Conservation (phyloP, 805 yeast genomes). For the Lipomyces sp. region DNA sequence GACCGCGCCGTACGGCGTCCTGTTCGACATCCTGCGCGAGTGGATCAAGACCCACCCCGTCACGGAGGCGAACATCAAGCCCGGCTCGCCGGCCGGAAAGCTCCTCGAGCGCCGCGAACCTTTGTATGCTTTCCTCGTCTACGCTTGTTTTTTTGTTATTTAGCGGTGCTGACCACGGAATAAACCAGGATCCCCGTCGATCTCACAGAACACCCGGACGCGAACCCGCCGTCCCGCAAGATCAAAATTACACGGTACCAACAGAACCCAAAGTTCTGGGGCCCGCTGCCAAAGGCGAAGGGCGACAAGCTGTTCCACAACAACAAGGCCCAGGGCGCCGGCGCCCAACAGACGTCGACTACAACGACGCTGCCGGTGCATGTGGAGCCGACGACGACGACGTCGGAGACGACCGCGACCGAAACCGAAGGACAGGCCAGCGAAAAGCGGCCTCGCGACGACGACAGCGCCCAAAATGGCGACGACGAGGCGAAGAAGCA, state of each 20-base stretch:
- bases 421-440: no score
- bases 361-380: neutral
- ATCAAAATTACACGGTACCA: conserved; percentile 84
- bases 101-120: conserved; percentile 33
- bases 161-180: conserved; percentile 23
- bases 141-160: neutral
- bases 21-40: conserved; percentile 68
- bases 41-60: conserved; percentile 52
- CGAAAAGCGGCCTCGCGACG: no score
- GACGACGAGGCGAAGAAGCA: no score
- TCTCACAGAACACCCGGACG: conserved; percentile 58
- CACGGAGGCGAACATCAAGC: conserved; percentile 36
- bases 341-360: no score
- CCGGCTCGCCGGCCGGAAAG: conserved; percentile 37
- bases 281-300: conserved; percentile 81
- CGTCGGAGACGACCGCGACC: no score
- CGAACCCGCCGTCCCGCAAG: conserved; percentile 61
- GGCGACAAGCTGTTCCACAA: conserved; percentile 12
- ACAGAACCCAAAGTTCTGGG: conserved; percentile 96
- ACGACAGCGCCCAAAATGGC: no score
- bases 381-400: neutral
- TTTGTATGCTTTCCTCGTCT: conserved; percentile 4
- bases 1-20: conserved; percentile 75
- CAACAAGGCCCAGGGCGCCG: conserved; percentile 4
- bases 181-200: conserved; percentile 38